Percentiles rank a stretch among this genome's conserved stretches.
phyloP scores from a whole-genome alignment of 768 basidiomycete genomes.

The Gelatoporia subvermispora region DNA sequence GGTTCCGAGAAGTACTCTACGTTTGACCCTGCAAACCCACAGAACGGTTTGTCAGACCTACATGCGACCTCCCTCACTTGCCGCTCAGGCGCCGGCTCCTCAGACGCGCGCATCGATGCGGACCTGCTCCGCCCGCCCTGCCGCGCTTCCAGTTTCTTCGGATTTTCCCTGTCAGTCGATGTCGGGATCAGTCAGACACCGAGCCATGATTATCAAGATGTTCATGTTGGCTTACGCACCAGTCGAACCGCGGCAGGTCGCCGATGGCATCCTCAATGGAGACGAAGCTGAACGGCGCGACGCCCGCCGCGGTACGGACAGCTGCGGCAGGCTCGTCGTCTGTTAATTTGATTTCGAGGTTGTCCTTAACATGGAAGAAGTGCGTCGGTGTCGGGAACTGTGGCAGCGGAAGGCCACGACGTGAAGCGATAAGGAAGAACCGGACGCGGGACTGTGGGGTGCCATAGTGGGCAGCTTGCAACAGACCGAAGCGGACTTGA shows the following conservation, averaged over 20 bases:
- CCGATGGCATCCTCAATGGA: conserved; percentile 69
- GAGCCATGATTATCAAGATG: too few species aligned
- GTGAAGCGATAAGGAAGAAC: conserved; percentile 45
- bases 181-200: too few species aligned
- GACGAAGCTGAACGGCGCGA: conserved; percentile 44
- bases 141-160: conserved; percentile 21
- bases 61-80: conserved; percentile 26
- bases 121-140: conserved; percentile 6
- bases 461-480: conserved; percentile 46
- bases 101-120: conserved; percentile 26
- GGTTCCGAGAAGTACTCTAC: conserved; percentile 33
- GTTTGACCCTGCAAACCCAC: conserved; percentile 26
- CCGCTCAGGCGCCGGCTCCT: conserved; percentile 10
- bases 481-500: conserved; percentile 37
- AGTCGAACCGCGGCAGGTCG: conserved; percentile 71
- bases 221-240: too few species aligned
- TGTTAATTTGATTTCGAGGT: conserved; percentile 48
- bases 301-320: conserved; percentile 43
- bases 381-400: conserved; percentile 40
- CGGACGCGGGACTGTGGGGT: conserved; percentile 41
- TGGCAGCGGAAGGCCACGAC: conserved; percentile 31
- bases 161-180: conserved; percentile 14
- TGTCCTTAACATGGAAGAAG: conserved; percentile 32
- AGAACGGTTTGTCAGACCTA: conserved; percentile 28
- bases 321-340: conserved; percentile 36